A percentile compares a stretch with the other conserved stretches of the same genome.
Evolutionary conservation across 257 asterid genomes (phyloP).

Genomic region (Przewalskia tangutica): DNA sequence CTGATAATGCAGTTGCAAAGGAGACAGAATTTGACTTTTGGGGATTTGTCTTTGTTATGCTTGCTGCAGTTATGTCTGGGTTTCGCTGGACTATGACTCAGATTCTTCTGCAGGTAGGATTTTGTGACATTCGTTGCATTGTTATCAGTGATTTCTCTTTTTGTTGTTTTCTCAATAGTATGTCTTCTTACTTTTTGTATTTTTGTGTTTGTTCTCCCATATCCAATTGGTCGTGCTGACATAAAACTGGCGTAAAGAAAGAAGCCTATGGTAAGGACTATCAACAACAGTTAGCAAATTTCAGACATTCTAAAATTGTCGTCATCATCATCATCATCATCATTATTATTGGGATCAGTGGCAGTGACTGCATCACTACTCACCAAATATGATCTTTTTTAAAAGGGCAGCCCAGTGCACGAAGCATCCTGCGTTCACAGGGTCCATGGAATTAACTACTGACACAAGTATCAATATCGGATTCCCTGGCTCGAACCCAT

Average conservation of each 20-base stretch:
- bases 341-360: background rate
- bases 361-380: background rate
- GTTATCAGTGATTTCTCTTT: background rate
- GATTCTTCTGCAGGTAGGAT: constrained; percentile 88
- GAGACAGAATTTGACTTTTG: constrained; percentile 92
- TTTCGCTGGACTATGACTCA: constrained; percentile 99
- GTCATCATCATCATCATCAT: background rate
- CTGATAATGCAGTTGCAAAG: constrained; percentile 65
- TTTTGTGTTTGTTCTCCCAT: constrained; percentile 12
- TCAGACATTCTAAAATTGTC: background rate
- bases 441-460: background rate
- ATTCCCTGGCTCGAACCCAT: background rate
- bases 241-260: constrained; percentile 57
- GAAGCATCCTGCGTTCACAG: background rate
- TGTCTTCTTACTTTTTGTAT: constrained; percentile 16
- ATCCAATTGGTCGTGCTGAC: constrained; percentile 34
- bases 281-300: background rate
- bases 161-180: background rate
- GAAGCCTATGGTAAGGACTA: constrained; percentile 77
- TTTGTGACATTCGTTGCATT: background rate
- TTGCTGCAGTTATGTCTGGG: constrained; percentile 99
- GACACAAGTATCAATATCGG: too few species aligned
- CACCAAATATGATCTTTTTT: background rate
- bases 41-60: constrained; percentile 94
- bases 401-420: background rate